A percentile compares a stretch with the other conserved stretches of the same genome.
phyloP scores from a whole-genome alignment of 106 monocot species.

The Allium fistulosum region DNA sequence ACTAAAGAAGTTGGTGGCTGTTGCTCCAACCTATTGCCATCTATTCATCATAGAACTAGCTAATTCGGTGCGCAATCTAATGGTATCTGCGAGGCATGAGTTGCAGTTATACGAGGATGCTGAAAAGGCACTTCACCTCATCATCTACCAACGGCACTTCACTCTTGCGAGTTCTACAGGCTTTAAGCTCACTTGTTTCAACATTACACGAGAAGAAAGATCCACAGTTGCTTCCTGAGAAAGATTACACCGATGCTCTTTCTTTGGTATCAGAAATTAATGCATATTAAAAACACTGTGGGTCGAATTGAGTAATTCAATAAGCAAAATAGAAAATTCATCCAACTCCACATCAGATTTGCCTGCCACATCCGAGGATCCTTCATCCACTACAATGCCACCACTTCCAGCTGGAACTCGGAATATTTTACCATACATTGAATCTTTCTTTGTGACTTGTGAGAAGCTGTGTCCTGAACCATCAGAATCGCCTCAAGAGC shows the following conservation, averaged over 20 bases:
- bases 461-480: conserved; percentile 75
- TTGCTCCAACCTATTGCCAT: conserved; percentile 71
- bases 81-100: conserved; percentile 61
- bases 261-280: conserved; percentile 72
- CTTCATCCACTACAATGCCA: conserved; percentile 27
- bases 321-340: conserved; percentile 77
- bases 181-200: conserved; percentile 75
- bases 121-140: conserved; percentile 70
- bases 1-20: conserved; percentile 75
- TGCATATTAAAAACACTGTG: conserved; percentile 69
- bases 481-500: conserved; percentile 30
- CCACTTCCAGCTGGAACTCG: conserved; percentile 84
- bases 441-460: conserved; percentile 95
- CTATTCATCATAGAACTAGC: conserved; percentile 84
- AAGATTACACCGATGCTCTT: conserved; percentile 52
- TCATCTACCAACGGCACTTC: conserved; percentile 79
- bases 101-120: conserved; percentile 62
- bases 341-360: conserved; percentile 57
- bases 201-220: conserved; percentile 69
- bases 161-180: conserved; percentile 82
- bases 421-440: conserved; percentile 91
- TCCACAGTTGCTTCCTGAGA: conserved; percentile 38
- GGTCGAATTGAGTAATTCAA: conserved; percentile 83
- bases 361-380: conserved; percentile 16
- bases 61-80: conserved; percentile 67